Conservation (phyloP, 805 yeast species). For the Schwanniomyces occidentalis region DNA sequence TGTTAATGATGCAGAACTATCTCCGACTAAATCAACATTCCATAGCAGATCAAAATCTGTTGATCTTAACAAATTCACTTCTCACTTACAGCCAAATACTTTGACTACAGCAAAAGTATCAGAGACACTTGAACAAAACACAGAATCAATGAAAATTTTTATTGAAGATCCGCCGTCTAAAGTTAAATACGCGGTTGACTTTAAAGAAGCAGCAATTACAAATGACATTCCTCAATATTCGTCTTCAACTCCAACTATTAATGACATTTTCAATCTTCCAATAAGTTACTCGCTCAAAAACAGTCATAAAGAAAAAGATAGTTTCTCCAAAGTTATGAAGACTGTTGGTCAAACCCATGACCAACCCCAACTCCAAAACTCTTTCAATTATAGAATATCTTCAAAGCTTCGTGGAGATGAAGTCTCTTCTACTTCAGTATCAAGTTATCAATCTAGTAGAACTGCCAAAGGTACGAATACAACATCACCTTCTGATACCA, state of each 20-base stretch:
- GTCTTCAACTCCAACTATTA: too few species aligned
- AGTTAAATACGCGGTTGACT: slow-evolving; percentile 41
- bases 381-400: too few species aligned
- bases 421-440: slow-evolving; percentile 10
- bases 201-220: slow-evolving; percentile 27
- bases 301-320: too few species aligned
- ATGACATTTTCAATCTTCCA: too few species aligned
- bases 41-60: slow-evolving; percentile 13
- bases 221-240: slow-evolving; percentile 3
- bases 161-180: slow-evolving; percentile 41
- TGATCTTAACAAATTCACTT: slow-evolving; percentile 9
- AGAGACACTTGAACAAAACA: neutral
- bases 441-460: slow-evolving; percentile 33
- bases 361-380: too few species aligned
- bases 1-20: slow-evolving; percentile 4
- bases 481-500: slow-evolving; percentile 32
- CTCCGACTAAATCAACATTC: slow-evolving; percentile 2
- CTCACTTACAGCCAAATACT: too few species aligned
- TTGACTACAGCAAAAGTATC: too few species aligned
- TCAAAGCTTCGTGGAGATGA: neutral
- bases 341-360: too few species aligned
- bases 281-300: too few species aligned
- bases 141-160: slow-evolving; percentile 18
- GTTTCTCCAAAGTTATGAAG: too few species aligned
- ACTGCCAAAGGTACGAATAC: slow-evolving; percentile 20